Evolutionary conservation across 2,329 filamentous ascomycete genomes (phyloP).

Genomic region (Beauveria sp.): DNA sequence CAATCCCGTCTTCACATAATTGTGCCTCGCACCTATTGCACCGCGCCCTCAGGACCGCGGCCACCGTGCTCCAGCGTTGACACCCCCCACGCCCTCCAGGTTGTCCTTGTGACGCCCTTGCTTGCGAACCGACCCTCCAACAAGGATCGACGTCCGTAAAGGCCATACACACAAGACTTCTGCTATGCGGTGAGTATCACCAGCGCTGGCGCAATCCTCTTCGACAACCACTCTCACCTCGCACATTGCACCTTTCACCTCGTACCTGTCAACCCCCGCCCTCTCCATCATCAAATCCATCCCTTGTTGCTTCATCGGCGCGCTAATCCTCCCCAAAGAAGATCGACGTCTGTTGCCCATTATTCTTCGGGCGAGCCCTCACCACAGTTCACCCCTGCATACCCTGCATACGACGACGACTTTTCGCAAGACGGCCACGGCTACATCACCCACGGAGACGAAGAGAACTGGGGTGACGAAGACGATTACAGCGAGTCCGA

Average conservation of each 20-base stretch:
- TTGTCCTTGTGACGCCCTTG: conserved; percentile 9
- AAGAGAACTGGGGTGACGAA: conserved; percentile 8
- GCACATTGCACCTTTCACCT: too few species aligned
- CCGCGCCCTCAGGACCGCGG: conserved; percentile 2
- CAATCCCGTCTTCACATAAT: not conserved
- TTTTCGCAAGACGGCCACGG: conserved; percentile 4
- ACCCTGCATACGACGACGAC: not conserved
- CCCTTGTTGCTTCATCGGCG: not conserved
- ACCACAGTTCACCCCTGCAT: conserved; percentile 1
- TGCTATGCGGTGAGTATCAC: conserved; percentile 38
- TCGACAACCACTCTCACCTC: conserved; percentile 8
- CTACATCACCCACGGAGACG: conserved; percentile 7
- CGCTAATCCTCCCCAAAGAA: conserved; percentile 6
- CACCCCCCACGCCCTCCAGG: not conserved
- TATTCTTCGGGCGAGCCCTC: conserved; percentile 10
- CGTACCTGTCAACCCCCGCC: conserved; percentile 1
- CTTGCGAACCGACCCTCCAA: conserved; percentile 9
- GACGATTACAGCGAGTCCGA: conserved; percentile 6
- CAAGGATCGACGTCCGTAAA: conserved; percentile 11
- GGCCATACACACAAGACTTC: conserved; percentile 14
- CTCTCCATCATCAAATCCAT: not conserved
- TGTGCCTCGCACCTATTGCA: not conserved
- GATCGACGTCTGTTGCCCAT: conserved; percentile 6
- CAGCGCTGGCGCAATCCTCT: conserved; percentile 10
- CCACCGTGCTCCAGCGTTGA: conserved; percentile 6